These are phyloP conservation scores for Rhodamnia argentea DNA, from an alignment of 345 rosid species.

Conservation along the genomic window DNA sequence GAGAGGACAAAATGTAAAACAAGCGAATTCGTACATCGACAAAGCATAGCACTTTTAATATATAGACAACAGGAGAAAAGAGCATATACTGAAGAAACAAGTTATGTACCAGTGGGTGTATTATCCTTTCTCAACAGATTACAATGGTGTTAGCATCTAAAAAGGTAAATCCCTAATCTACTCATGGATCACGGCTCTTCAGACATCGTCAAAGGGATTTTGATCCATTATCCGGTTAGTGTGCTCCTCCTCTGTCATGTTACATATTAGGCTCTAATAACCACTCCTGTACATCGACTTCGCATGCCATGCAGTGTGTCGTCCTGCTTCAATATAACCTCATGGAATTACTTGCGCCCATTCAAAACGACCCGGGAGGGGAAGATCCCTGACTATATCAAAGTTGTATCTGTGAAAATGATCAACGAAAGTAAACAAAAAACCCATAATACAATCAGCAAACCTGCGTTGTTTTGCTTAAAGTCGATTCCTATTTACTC, in stretches of 20 bases:
- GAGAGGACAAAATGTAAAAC: not conserved
- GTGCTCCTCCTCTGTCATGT: not conserved
- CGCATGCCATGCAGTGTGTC: not conserved
- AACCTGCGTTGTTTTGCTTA: not conserved
- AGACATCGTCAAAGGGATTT: not conserved
- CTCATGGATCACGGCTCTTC: not conserved
- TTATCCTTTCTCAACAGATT: not conserved
- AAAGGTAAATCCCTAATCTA: not conserved
- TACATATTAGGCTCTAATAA: not conserved
- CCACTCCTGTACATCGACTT: not conserved
- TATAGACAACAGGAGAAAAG: not conserved
- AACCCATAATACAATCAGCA: not conserved
- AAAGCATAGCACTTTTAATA: not conserved
- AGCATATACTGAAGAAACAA: not conserved
- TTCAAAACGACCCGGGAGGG: slow-evolving; percentile 70
- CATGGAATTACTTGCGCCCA: slow-evolving; percentile 59
- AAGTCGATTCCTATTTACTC: not conserved
- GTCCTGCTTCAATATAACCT: not conserved
- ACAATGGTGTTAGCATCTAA: not conserved
- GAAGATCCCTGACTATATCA: slow-evolving; percentile 52
- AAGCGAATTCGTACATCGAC: not conserved
- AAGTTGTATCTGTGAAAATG: slow-evolving; percentile 46
- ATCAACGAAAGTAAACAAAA: not conserved
- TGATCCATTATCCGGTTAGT: not conserved
- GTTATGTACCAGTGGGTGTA: not conserved